Evolutionary conservation across 129 eudicot genomes (phyloP), one percentile per base, ranked within the genome.

Genomic region (Solidago caesia): DNA sequence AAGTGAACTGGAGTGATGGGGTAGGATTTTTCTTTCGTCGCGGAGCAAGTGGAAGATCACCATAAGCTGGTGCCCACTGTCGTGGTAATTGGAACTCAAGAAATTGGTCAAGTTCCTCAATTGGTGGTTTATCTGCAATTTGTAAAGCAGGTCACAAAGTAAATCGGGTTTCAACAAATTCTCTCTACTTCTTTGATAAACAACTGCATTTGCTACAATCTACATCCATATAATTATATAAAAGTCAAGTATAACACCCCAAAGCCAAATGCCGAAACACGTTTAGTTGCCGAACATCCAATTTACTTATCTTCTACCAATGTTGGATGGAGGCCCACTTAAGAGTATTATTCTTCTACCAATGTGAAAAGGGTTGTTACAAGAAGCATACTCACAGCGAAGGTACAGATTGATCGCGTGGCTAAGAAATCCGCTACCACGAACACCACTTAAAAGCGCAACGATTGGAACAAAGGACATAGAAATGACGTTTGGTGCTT

Each of bases 351-450:
- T 27, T 16, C 39, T n/a, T 44, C 47, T 5, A 62, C 43, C 60
- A 6, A 29, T 2, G 60, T 26, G 13, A 41, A 33, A 33, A 33
- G 39, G 39, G 3, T 33, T 33, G 39, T 33, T 33, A 33, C 39
- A 33, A 45, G 21, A 55, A 41, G 49, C 45, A 71, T 70, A 84
- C 99, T 91, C 80, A 94, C 99, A 94, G 79, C 99, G 84, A 9
- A 94, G 86, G 77, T 94, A 94, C 45, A 94, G 89, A 76, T 94
- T 94, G n/a, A 94, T 88, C 2, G 99, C 99, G 44, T 94, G 99
- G 82, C 86, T 94, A 41, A 94, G 75, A 79, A 94, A 94, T 7
- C 99, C 97, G 64, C 97, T 88, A 75, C 99, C 99, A 49, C 84
- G 89, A 15, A 91, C 86, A 26, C 99, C 99, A 78, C 84, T 83